These are phyloP conservation scores for Zizania latifolia DNA, from an alignment of 176 grass and related monocot genomes.

Conservation along the genomic window DNA sequence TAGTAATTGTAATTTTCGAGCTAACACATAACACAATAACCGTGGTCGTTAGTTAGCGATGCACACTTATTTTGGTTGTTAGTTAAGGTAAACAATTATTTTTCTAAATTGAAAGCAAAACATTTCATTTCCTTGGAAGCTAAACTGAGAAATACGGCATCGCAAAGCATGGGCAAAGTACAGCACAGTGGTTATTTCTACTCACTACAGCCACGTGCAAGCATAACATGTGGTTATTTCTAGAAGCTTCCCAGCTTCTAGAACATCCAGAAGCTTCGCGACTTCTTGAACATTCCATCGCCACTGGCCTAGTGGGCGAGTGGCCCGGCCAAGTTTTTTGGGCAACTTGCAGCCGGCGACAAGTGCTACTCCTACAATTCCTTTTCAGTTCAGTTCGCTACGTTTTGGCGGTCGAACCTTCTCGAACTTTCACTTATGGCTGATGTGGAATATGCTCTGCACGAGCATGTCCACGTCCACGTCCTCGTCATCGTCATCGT, in stretches of 20 bases:
- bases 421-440: constrained; percentile 17
- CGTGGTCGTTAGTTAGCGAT: no score
- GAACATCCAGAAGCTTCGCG: background rate
- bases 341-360: constrained; percentile 34
- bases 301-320: background rate
- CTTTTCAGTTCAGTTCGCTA: background rate
- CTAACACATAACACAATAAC: no score
- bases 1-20: no score
- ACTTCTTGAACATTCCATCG: constrained; percentile 27
- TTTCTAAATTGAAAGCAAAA: no score
- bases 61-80: no score
- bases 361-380: background rate
- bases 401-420: background rate
- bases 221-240: no score
- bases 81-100: no score
- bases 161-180: no score
- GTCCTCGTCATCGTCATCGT: constrained; percentile 36
- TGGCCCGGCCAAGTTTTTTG: background rate
- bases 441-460: constrained; percentile 59
- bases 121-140: no score
- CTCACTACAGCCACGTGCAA: no score
- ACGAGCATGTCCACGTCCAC: constrained; percentile 48
- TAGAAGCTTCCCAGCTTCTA: constrained; percentile 23
- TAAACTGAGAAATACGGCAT: no score
- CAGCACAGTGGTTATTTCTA: no score